These are phyloP conservation scores for Populus euphratica DNA, from an alignment of 345 rosid genomes.

Conservation along the genomic window DNA sequence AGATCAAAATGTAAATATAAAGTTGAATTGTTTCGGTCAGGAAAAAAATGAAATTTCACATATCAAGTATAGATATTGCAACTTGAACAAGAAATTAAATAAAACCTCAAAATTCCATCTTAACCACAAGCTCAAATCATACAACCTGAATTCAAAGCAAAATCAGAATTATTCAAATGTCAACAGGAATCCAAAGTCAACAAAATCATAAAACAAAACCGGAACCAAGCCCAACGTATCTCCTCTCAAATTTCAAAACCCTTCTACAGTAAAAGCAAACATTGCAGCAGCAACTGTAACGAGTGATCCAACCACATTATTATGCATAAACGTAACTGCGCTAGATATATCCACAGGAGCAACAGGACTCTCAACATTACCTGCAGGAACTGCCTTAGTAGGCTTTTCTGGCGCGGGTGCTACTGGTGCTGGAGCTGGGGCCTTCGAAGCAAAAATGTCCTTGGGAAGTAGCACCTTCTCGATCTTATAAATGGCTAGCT, in stretches of 20 bases:
- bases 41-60: too few relatives aligned
- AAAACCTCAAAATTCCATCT: too few relatives aligned
- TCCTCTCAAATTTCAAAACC: neutral
- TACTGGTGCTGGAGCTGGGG: neutral
- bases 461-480: neutral
- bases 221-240: neutral
- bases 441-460: neutral
- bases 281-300: neutral
- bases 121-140: too few relatives aligned
- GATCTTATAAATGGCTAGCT: neutral
- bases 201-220: neutral
- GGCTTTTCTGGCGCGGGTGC: neutral
- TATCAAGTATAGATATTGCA: too few relatives aligned
- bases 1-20: too few relatives aligned
- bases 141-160: too few relatives aligned
- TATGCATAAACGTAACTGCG: neutral
- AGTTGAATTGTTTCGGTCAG: too few relatives aligned
- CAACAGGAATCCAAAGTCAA: neutral
- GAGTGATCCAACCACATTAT: neutral
- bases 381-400: neutral
- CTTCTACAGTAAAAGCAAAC: neutral
- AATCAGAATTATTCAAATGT: too few relatives aligned
- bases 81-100: too few relatives aligned
- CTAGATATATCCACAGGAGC: neutral
- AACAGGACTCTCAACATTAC: neutral